A percentile compares a stretch with the other conserved stretches of the same genome.
Evolutionary conservation across 495 filamentous ascomycete species (phyloP).

Genomic region (Emericellopsis terricola): DNA sequence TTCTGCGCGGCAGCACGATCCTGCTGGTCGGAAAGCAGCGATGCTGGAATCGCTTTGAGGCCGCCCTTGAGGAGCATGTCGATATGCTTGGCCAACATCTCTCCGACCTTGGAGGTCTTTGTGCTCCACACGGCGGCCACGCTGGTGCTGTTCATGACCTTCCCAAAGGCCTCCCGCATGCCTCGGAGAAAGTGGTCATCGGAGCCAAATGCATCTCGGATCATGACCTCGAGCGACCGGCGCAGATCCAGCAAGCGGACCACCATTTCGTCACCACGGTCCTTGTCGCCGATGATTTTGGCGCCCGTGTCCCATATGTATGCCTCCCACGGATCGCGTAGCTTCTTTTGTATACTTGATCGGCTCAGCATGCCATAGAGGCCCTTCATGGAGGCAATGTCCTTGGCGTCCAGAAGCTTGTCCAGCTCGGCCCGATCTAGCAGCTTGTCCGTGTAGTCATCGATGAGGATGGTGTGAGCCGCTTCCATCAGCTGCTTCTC

Average conservation of each 20-base stretch:
- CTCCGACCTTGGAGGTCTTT: slow-evolving; percentile 80
- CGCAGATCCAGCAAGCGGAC: slow-evolving; percentile 67
- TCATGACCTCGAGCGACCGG: slow-evolving; percentile 55
- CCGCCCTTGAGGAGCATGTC: slow-evolving; percentile 78
- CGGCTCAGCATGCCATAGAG: slow-evolving; percentile 59
- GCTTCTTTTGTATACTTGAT: slow-evolving; percentile 39
- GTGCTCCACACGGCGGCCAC: slow-evolving; percentile 51
- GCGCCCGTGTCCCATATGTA: slow-evolving; percentile 68
- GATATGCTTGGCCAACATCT: slow-evolving; percentile 97
- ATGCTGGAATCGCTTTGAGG: slow-evolving; percentile 53
- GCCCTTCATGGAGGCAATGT: slow-evolving; percentile 47
- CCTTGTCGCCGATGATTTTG: slow-evolving; percentile 61
- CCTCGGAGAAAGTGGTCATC: slow-evolving; percentile 57
- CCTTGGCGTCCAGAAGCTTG: slow-evolving; percentile 45
- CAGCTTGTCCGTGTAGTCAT: slow-evolving; percentile 39
- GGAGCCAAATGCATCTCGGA: slow-evolving; percentile 50
- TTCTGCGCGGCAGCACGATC: slow-evolving; percentile 33
- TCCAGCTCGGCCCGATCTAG: slow-evolving; percentile 43
- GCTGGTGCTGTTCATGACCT: slow-evolving; percentile 77
- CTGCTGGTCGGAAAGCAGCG: slow-evolving; percentile 29
- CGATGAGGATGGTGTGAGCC: slow-evolving; percentile 49
- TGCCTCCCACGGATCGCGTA: slow-evolving; percentile 53
- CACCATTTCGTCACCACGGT: slow-evolving; percentile 73
- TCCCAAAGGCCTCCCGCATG: slow-evolving; percentile 66
- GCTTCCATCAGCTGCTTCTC: slow-evolving; percentile 53